Evolutionary conservation across 2,329 filamentous ascomycete species (phyloP).

Genomic region (Cladosporium cucumerinum): DNA sequence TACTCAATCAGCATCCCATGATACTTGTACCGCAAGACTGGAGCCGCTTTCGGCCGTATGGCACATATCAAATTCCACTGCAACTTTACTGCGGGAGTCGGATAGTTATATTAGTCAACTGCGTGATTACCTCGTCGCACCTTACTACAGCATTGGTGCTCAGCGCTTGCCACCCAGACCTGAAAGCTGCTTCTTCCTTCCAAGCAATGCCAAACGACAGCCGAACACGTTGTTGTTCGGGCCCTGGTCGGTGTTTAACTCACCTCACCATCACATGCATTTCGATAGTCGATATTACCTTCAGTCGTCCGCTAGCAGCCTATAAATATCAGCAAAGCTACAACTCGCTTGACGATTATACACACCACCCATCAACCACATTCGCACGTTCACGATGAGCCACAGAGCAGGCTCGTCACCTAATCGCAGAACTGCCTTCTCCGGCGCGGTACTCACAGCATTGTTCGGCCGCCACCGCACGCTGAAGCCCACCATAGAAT

Average conservation of each 20-base stretch:
- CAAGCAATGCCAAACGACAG: neutral
- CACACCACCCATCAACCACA: neutral
- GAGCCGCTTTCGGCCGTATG: neutral
- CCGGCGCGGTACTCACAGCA: neutral
- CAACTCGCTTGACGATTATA: neutral
- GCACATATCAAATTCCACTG: neutral
- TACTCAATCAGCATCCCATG: neutral
- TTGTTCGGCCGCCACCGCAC: neutral
- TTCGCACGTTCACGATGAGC: neutral
- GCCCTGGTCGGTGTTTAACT: neutral
- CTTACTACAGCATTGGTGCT: neutral
- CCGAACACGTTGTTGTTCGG: neutral
- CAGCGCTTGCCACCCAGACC: neutral
- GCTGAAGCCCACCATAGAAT: neutral
- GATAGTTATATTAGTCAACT: no score
- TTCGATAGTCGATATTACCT: neutral
- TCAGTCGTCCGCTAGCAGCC: conserved; percentile 2
- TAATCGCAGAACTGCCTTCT: neutral
- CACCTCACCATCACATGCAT: neutral
- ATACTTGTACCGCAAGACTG: neutral
- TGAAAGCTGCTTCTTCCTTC: neutral
- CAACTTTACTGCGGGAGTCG: neutral
- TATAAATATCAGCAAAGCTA: conserved; percentile 3
- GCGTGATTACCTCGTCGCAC: neutral
- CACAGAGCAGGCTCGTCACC: neutral